phyloP scores from a whole-genome alignment of 2,329 filamentous ascomycete genomes.

The Penicillium digitatum region DNA sequence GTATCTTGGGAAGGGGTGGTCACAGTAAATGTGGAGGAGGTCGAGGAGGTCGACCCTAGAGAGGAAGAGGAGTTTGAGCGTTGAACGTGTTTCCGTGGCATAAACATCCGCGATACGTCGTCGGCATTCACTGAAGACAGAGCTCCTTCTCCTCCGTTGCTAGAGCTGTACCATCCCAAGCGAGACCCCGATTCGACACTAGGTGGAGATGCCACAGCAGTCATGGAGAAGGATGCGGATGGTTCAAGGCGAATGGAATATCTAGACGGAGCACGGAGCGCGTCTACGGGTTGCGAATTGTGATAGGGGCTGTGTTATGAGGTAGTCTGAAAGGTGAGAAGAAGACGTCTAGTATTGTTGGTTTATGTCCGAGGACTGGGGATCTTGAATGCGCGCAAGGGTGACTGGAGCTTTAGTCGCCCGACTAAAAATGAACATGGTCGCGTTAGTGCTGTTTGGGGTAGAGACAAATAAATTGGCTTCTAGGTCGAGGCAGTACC shows the following conservation, averaged over 20 bases:
- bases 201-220: conserved; percentile 63
- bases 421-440: conserved; percentile 25
- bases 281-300: conserved; percentile 11
- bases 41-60: conserved; percentile 59
- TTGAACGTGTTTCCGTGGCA: conserved; percentile 81
- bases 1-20: conserved; percentile 32
- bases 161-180: conserved; percentile 57
- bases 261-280: conserved; percentile 7
- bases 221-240: conserved; percentile 49
- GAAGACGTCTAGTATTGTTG: neutral
- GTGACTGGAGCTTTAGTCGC: conserved; percentile 18
- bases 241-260: conserved; percentile 11
- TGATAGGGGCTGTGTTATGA: conserved; percentile 1
- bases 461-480: conserved; percentile 19
- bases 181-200: conserved; percentile 59
- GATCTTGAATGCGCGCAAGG: conserved; percentile 8
- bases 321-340: neutral
- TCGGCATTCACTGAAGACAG: conserved; percentile 73
- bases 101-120: conserved; percentile 81
- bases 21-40: conserved; percentile 52
- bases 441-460: conserved; percentile 33
- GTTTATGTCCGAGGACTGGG: neutral
- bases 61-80: conserved; percentile 90
- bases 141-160: conserved; percentile 57
- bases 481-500: neutral